Conservation (phyloP, 2,329 filamentous ascomycete genomes). For the Kalaharituber pfeilii region DNA sequence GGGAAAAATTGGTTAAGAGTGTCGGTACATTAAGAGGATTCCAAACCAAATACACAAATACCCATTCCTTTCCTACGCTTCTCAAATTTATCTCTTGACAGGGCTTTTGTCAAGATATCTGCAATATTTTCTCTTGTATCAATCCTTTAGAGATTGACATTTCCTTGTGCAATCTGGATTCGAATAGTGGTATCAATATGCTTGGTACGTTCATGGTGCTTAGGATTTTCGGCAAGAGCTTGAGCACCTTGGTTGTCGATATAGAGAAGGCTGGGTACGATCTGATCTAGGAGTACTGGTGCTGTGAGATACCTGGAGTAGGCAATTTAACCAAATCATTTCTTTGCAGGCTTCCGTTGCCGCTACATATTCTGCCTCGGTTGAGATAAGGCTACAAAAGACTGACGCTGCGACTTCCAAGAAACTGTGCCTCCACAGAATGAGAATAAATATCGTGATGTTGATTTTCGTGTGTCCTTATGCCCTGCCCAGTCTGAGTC, state of each 20-base stretch:
- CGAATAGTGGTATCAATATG: background rate
- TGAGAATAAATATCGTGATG: slow-evolving; percentile 8
- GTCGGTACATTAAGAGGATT: background rate
- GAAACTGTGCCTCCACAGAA: slow-evolving; percentile 5
- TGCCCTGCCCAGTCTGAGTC: slow-evolving; percentile 19
- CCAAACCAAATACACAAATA: background rate
- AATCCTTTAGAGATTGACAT: background rate
- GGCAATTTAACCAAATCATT: background rate
- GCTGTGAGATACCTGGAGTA: background rate
- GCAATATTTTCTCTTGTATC: background rate
- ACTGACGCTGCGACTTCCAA: slow-evolving; percentile 11
- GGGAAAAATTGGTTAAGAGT: background rate
- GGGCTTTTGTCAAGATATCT: background rate
- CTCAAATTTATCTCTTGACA: background rate
- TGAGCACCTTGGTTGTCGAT: background rate
- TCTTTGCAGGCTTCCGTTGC: background rate
- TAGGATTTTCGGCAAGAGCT: background rate
- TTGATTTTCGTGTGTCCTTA: slow-evolving; percentile 8
- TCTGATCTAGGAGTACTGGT: background rate
- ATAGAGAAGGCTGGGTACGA: background rate
- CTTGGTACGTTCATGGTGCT: background rate
- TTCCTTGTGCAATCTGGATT: background rate
- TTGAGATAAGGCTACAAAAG: slow-evolving; percentile 6
- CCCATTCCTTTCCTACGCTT: background rate
- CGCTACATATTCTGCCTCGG: slow-evolving; percentile 15